These are phyloP conservation scores for Megacollybia platyphylla DNA, from an alignment of 1,284 basidiomycete species.

Conservation along the genomic window DNA sequence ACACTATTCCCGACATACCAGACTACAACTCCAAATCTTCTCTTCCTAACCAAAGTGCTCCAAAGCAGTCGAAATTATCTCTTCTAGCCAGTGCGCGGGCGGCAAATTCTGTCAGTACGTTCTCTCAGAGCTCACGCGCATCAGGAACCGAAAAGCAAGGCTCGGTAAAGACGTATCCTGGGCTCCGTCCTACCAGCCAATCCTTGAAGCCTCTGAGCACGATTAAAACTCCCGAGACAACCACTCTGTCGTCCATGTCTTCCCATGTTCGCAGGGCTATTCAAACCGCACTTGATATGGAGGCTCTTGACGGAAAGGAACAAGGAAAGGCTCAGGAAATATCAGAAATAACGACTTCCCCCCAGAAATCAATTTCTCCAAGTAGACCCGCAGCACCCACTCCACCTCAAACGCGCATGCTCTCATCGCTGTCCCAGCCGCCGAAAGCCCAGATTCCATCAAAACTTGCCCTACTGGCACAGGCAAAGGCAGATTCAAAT, in stretches of 20 bases:
- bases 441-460: constrained; percentile 15
- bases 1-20: constrained; percentile 43
- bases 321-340: constrained; percentile 4
- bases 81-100: constrained; percentile 38
- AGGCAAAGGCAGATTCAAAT: constrained; percentile 43
- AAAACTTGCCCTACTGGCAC: constrained; percentile 22
- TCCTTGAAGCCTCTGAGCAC: constrained; percentile 20
- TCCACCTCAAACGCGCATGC: constrained; percentile 4
- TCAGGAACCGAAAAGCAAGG: constrained; percentile 35
- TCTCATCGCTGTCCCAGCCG: constrained; percentile 2
- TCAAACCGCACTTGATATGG: constrained; percentile 33
- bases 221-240: constrained; percentile 14
- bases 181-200: constrained; percentile 45
- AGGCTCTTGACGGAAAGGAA: constrained; percentile 21
- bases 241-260: constrained; percentile 30
- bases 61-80: constrained; percentile 50
- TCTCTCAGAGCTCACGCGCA: constrained; percentile 28
- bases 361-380: constrained; percentile 3
- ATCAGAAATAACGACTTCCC: neutral
- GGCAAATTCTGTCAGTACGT: neutral
- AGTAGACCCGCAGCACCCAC: constrained; percentile 10
- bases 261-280: constrained; percentile 51
- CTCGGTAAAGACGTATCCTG: constrained; percentile 55
- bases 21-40: constrained; percentile 37
- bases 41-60: constrained; percentile 12